Conservation (phyloP, 768 basidiomycete genomes). For the Sarcomyxa edulis region DNA sequence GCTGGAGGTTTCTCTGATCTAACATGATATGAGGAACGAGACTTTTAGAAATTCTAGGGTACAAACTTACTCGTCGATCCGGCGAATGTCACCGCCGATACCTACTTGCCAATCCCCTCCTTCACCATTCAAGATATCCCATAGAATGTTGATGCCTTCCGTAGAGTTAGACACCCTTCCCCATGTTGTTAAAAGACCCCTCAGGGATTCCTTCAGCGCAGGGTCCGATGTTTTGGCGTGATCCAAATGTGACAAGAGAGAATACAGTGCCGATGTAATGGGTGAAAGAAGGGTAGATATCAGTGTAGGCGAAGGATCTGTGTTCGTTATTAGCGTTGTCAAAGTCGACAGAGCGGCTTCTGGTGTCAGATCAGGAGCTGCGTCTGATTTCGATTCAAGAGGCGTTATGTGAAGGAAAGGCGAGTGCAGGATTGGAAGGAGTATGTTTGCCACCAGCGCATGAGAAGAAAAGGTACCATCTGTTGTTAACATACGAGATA, state of each 20-base stretch:
- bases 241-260: conserved; percentile 52
- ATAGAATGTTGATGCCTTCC: conserved; percentile 52
- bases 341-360: conserved; percentile 44
- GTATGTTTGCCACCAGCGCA: conserved; percentile 25
- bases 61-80: too few relatives aligned
- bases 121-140: conserved; percentile 50
- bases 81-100: conserved; percentile 48
- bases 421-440: conserved; percentile 46
- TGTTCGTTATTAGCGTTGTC: conserved; percentile 58
- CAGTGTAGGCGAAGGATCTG: conserved; percentile 72
- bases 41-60: conserved; percentile 4
- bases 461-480: conserved; percentile 23
- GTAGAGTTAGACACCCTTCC: conserved; percentile 52
- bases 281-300: conserved; percentile 63
- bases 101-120: conserved; percentile 52
- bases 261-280: conserved; percentile 62
- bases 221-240: conserved; percentile 60
- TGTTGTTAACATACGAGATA: conserved; percentile 57
- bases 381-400: conserved; percentile 4
- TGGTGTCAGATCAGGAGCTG: conserved; percentile 17
- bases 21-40: conserved; percentile 3
- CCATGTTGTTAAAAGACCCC: conserved; percentile 68
- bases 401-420: conserved; percentile 32
- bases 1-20: conserved; percentile 20
- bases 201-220: conserved; percentile 49